phyloP scores from a whole-genome alignment of 805 yeast species.

The Ogataea wickerhamii region DNA sequence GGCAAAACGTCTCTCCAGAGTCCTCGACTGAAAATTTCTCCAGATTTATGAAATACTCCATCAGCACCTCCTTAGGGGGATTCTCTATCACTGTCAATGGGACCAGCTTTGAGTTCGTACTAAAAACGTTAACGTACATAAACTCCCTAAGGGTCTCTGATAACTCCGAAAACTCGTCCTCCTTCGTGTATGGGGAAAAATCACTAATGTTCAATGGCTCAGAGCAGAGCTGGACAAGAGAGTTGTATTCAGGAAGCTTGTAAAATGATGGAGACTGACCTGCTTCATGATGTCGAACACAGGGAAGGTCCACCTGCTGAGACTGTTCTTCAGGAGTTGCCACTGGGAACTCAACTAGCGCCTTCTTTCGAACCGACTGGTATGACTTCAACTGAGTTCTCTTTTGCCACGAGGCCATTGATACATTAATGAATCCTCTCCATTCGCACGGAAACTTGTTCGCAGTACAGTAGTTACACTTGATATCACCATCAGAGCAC shows the following conservation, averaged over 20 bases:
- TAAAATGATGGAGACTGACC: not conserved
- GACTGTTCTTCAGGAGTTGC: not conserved
- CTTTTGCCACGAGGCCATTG: not conserved
- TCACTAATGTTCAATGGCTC: constrained; percentile 17
- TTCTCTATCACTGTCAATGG: constrained; percentile 7
- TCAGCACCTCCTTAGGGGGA: constrained; percentile 20
- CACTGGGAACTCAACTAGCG: no score
- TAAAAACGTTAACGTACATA: constrained; percentile 36
- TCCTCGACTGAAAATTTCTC: constrained; percentile 16
- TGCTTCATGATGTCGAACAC: not conserved
- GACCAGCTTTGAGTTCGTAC: constrained; percentile 10
- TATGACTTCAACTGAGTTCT: not conserved
- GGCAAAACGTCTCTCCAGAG: constrained; percentile 8
- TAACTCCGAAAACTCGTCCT: constrained; percentile 24
- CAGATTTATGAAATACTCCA: constrained; percentile 21
- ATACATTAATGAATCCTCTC: constrained; percentile 1
- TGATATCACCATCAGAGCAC: not conserved
- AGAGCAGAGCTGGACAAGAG: constrained; percentile 10
- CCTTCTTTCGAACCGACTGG: no score
- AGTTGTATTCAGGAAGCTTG: constrained; percentile 7
- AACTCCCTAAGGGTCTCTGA: constrained; percentile 36
- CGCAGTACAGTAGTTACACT: constrained; percentile 1
- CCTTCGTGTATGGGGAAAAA: constrained; percentile 8
- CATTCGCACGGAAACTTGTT: constrained; percentile 1
- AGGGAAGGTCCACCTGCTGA: not conserved